Conservation (phyloP, 768 basidiomycete species). For the Daedalea quercina region DNA sequence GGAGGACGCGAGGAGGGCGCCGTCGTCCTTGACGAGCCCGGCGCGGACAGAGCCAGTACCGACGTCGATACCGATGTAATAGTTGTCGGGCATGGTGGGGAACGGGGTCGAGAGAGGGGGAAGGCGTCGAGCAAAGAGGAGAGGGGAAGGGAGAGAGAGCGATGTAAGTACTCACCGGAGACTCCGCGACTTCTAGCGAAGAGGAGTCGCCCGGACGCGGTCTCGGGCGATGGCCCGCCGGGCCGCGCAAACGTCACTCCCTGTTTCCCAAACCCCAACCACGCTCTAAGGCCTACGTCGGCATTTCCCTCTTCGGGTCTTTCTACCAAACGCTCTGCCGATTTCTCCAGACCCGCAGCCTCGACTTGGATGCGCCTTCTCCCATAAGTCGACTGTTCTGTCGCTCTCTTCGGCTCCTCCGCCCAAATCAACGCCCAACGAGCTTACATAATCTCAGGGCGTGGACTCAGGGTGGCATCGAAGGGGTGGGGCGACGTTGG, state of each 20-base stretch:
- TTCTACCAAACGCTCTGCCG: neutral
- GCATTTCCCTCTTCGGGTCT: neutral
- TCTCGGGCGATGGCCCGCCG: neutral
- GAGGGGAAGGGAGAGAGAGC: neutral
- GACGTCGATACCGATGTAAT: slow-evolving; percentile 76
- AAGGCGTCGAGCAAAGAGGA: too few relatives aligned
- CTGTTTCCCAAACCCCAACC: slow-evolving; percentile 4
- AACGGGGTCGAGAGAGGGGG: neutral
- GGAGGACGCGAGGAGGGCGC: slow-evolving; percentile 70
- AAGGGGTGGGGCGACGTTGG: too few relatives aligned
- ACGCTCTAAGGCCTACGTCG: neutral
- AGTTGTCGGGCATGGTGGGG: slow-evolving; percentile 21
- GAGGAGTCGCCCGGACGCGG: neutral
- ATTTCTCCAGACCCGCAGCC: too few relatives aligned
- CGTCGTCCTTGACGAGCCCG: slow-evolving; percentile 63
- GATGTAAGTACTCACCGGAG: slow-evolving; percentile 7
- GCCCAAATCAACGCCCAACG: too few relatives aligned
- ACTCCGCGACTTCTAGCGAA: neutral
- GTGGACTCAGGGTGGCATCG: too few relatives aligned
- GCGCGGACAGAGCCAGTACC: slow-evolving; percentile 95
- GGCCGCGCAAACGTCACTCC: neutral
- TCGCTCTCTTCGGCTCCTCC: too few relatives aligned
- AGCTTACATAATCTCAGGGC: too few relatives aligned
- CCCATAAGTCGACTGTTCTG: too few relatives aligned
- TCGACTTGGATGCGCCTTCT: too few relatives aligned